Evolutionary conservation across 163 green algal genomes (phyloP).

Genomic region (Chlorella variabilis): DNA sequence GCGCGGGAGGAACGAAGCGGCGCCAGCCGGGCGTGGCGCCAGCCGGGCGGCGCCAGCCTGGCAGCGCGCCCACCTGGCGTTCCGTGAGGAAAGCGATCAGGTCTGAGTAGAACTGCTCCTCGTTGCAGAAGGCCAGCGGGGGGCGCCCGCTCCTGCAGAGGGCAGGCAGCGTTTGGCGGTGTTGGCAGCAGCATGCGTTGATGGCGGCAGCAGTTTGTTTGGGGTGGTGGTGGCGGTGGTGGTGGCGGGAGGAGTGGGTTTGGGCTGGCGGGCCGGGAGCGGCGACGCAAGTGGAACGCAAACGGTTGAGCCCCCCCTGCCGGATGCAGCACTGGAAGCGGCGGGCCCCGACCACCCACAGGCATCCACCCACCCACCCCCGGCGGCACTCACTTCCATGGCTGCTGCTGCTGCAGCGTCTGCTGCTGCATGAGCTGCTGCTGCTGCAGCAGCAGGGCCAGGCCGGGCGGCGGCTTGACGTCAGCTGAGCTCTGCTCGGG

Average conservation of each 20-base stretch:
- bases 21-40: too few relatives aligned
- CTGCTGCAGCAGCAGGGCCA: neutral
- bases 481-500: neutral
- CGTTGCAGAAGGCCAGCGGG: slow-evolving; percentile 55
- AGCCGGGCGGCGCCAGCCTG: too few relatives aligned
- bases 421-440: neutral
- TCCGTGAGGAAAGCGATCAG: slow-evolving; percentile 57
- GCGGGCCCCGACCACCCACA: too few relatives aligned
- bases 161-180: neutral
- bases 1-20: too few relatives aligned
- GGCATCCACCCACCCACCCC: too few relatives aligned
- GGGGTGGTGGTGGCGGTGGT: too few relatives aligned
- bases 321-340: too few relatives aligned
- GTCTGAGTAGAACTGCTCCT: slow-evolving; percentile 60
- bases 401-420: neutral
- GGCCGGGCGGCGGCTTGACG: neutral
- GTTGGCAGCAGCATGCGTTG: neutral
- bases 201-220: too few relatives aligned
- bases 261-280: too few relatives aligned
- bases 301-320: too few relatives aligned
- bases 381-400: slow-evolving; percentile 28
- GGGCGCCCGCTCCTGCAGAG: slow-evolving; percentile 48
- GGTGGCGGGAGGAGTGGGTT: too few relatives aligned
- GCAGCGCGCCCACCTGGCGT: neutral
- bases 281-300: too few relatives aligned